Evolutionary conservation across 2,329 filamentous ascomycete species (phyloP).

Genomic region (Colletotrichum tanaceti): DNA sequence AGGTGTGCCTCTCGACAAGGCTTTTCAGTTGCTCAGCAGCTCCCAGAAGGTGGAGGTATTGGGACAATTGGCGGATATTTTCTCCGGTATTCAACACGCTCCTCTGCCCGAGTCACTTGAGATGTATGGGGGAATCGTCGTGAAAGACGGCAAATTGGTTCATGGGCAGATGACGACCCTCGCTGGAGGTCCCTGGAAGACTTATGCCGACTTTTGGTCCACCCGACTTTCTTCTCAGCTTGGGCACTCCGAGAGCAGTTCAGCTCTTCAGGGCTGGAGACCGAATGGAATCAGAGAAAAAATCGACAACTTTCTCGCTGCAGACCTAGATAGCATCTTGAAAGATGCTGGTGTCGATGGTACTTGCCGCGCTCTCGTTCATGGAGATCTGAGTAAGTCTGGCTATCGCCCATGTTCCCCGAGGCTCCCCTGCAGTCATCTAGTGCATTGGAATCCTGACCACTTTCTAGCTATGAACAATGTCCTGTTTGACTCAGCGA

Average conservation of each 20-base stretch:
- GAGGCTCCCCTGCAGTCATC: not conserved
- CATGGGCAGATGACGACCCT: slow-evolving; percentile 39
- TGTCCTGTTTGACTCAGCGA: not conserved
- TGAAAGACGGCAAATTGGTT: slow-evolving; percentile 41
- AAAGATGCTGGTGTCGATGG: slow-evolving; percentile 36
- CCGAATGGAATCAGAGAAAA: slow-evolving; percentile 30
- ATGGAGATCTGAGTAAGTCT: not conserved
- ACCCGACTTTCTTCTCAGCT: slow-evolving; percentile 34
- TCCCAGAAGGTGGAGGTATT: slow-evolving; percentile 38
- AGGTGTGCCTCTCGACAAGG: slow-evolving; percentile 42
- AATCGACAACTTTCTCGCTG: slow-evolving; percentile 40
- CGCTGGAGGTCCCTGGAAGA: slow-evolving; percentile 39
- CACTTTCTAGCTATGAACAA: not conserved
- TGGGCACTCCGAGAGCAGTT: slow-evolving; percentile 29
- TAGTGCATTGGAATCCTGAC: not conserved
- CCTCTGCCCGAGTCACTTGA: slow-evolving; percentile 39
- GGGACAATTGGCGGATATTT: slow-evolving; percentile 43
- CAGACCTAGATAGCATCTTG: slow-evolving; percentile 35
- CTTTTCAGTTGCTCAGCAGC: slow-evolving; percentile 36
- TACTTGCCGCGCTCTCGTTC: slow-evolving; percentile 40
- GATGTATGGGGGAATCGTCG: slow-evolving; percentile 42
- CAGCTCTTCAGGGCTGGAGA: slow-evolving; percentile 43
- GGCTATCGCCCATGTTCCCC: not conserved
- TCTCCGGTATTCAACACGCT: slow-evolving; percentile 41
- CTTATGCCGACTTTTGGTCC: slow-evolving; percentile 41